Conservation (phyloP, 495 filamentous ascomycete genomes). For the Hypomontagnella submonticulosa region DNA sequence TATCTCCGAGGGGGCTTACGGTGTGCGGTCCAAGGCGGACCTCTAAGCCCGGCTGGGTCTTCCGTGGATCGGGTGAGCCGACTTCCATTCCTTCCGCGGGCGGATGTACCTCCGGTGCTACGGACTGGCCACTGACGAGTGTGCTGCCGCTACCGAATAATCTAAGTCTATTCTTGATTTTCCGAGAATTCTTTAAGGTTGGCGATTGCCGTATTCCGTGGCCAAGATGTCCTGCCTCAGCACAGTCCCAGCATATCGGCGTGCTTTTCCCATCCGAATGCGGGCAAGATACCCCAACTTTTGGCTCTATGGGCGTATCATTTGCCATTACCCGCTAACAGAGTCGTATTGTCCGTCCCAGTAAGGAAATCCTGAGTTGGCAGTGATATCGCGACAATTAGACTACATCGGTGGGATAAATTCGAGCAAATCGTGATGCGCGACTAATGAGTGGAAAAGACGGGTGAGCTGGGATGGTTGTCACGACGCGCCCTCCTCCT, state of each 20-base stretch:
- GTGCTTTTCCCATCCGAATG: constrained; percentile 30
- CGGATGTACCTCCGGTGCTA: constrained; percentile 24
- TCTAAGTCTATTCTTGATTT: constrained; percentile 18
- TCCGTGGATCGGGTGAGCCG: constrained; percentile 16
- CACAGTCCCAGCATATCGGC: constrained; percentile 41
- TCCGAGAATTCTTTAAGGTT: constrained; percentile 6
- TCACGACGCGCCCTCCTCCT: neutral
- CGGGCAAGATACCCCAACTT: neutral
- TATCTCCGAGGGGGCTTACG: constrained; percentile 20
- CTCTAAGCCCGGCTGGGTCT: constrained; percentile 29
- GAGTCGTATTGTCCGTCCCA: neutral
- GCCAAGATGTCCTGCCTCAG: constrained; percentile 25
- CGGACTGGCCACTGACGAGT: constrained; percentile 7
- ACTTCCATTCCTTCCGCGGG: constrained; percentile 38
- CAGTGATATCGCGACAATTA: constrained; percentile 5
- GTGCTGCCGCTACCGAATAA: constrained; percentile 8
- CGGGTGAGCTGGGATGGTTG: no score
- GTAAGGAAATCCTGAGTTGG: neutral
- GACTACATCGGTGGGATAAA: no score
- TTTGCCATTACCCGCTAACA: constrained; percentile 13
- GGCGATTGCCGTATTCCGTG: constrained; percentile 2
- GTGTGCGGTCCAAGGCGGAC: constrained; percentile 16
- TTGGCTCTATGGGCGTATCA: constrained; percentile 1
- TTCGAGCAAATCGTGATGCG: no score
- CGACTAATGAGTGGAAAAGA: no score